Conservation (phyloP, 2,329 filamentous ascomycete genomes). For the Rutstroemia sp. region DNA sequence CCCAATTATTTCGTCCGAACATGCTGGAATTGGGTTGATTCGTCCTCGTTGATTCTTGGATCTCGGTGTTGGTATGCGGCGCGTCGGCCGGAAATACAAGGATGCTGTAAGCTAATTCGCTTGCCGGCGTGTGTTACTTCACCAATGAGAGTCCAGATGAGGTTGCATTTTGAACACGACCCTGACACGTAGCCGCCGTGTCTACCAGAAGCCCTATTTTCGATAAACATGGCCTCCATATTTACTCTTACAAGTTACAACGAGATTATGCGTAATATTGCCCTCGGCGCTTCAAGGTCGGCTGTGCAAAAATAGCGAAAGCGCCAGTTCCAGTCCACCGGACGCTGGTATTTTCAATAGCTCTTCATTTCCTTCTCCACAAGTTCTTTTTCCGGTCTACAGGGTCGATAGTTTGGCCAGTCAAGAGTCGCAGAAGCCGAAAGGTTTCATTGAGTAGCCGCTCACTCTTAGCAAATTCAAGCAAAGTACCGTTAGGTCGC, state of each 20-base stretch:
- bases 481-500: neutral
- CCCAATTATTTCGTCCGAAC: neutral
- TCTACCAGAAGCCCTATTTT: neutral
- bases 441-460: constrained; percentile 19
- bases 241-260: neutral
- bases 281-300: constrained; percentile 20
- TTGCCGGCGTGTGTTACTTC: constrained; percentile 16
- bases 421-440: neutral
- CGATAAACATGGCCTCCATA: neutral
- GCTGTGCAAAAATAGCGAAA: constrained; percentile 18
- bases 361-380: neutral
- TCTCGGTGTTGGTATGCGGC: constrained; percentile 18
- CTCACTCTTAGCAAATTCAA: constrained; percentile 15
- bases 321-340: constrained; percentile 12
- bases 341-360: constrained; percentile 5
- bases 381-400: neutral
- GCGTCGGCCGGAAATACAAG: constrained; percentile 16
- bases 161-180: constrained; percentile 20
- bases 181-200: constrained; percentile 24
- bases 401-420: constrained; percentile 1
- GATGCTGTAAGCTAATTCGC: constrained; percentile 8
- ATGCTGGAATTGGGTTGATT: neutral
- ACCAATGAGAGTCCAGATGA: constrained; percentile 18
- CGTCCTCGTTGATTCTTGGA: constrained; percentile 8
- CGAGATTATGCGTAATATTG: neutral